Percentiles rank a stretch among this genome's conserved stretches.
Evolutionary conservation across 2,329 filamentous ascomycete species (phyloP).

Genomic region (Aureobasidium namibiae): DNA sequence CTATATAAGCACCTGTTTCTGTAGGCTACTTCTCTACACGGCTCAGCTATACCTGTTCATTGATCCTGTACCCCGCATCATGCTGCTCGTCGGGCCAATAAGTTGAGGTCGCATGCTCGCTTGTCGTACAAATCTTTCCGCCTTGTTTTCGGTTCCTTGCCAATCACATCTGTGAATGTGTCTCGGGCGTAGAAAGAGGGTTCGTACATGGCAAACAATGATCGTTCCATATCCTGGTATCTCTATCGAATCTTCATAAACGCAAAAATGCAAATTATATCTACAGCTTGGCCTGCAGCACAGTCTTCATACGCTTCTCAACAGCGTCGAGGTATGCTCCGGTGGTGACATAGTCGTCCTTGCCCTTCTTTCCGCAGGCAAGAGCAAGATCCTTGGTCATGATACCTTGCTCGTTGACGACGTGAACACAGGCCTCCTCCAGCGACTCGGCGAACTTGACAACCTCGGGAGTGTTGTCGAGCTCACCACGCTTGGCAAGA

Average conservation of each 20-base stretch:
- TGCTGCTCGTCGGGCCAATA: background rate
- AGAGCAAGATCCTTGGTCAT: slow-evolving; percentile 99
- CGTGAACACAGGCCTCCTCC: slow-evolving; percentile 88
- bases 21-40: background rate
- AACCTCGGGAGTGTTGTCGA: slow-evolving; percentile 87
- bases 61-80: background rate
- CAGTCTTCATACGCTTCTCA: slow-evolving; percentile 76
- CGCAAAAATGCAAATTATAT: background rate
- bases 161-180: background rate
- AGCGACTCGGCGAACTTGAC: slow-evolving; percentile 85
- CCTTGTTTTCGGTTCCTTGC: background rate
- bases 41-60: background rate
- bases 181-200: background rate
- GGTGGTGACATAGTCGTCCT: slow-evolving; percentile 83
- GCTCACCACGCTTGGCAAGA: slow-evolving; percentile 82
- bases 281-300: slow-evolving; percentile 68
- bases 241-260: background rate
- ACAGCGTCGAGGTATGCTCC: slow-evolving; percentile 87
- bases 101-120: background rate
- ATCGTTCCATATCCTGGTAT: slow-evolving; percentile 3
- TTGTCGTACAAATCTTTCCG: background rate
- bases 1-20: background rate
- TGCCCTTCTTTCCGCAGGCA: slow-evolving; percentile 80
- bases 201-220: background rate
- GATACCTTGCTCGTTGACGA: slow-evolving; percentile 85